Base-by-base conservation (phyloP, 2,329 filamentous ascomycete species). In the Monosporascus cannonballus region DNA sequence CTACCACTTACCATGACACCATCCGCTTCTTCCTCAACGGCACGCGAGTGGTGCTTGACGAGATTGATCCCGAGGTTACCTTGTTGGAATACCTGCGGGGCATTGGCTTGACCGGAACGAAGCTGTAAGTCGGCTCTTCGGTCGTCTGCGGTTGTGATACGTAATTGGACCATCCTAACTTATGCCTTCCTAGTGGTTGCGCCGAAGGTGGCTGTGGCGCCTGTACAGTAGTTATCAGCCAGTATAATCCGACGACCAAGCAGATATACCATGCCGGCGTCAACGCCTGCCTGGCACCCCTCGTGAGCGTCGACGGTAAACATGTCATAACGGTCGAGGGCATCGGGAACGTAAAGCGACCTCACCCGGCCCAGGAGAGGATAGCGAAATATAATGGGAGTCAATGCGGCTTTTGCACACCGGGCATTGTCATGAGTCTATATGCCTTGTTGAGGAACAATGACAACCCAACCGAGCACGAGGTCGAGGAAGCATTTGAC, bases 251-350 rank as follows among this genome's bases (percentile, higher is more conserved):
- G 1, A 96, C 90, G 3, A 96, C 92, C 6, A 89, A 89, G 64
- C 82, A 89, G 68, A 89, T 97, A 61, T 97, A 97, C 67, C 93
- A 99, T 76, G 94, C 94, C 53, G 95, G 90, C 51, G 90, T 97
- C 54, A 99, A 99, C 68, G 94, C 94, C 42, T 99, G 94, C 68
- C 77, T 99, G 50, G 93, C 94, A 11, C 94, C 94, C 6, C 79
- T 99, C 47, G 89, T 91, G 60, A 96, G 91, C 64, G 82, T 97
- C 44, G 94, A 97, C 69, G 94, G 94, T 45, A 99, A 99, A 69
- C 94, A 99, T 79, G 90, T 97, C 65, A 92, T 99, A 67, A 99
- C 94, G 3, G 86, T 99, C 41, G 94, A 99, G 72, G 94, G 94
- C 6, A 96, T 99, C 63, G 94, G 94, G 11, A 89, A 87, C 67